A percentile compares a stretch with the other conserved stretches of the same genome.
Conservation (phyloP, 345 rosid genomes). For the Eucalyptus erythrocorys region DNA sequence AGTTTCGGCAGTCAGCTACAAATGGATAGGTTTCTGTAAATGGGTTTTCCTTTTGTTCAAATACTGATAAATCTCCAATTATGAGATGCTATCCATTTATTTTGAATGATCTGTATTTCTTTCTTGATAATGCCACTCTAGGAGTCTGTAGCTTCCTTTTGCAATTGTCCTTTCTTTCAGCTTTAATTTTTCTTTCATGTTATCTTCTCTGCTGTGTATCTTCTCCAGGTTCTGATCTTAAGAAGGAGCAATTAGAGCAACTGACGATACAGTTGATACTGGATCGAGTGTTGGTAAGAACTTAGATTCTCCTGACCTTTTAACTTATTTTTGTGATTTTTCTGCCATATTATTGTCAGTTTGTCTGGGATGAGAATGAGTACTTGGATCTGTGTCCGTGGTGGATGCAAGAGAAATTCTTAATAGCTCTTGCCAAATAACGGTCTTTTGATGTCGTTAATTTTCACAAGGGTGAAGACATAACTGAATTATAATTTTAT, state of each 20-base stretch:
- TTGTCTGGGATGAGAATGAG: background rate
- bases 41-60: background rate
- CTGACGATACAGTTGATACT: constrained; percentile 58
- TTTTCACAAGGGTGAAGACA: background rate
- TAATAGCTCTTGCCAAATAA: background rate
- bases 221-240: constrained; percentile 45
- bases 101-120: background rate
- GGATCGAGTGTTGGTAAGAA: constrained; percentile 65
- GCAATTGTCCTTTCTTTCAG: background rate
- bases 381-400: background rate
- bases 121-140: background rate
- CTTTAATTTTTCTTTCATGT: background rate
- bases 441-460: background rate
- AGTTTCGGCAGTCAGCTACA: background rate
- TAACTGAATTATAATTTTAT: background rate
- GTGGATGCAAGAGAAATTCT: background rate
- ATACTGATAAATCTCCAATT: background rate
- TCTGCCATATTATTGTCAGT: background rate
- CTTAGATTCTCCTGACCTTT: background rate
- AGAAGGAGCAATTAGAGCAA: constrained; percentile 69
- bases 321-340: background rate
- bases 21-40: background rate
- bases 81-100: background rate
- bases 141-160: background rate
- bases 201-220: background rate